Base-by-base conservation (phyloP, 2,329 filamentous ascomycete genomes). In the Paecilomyces sp. region DNA sequence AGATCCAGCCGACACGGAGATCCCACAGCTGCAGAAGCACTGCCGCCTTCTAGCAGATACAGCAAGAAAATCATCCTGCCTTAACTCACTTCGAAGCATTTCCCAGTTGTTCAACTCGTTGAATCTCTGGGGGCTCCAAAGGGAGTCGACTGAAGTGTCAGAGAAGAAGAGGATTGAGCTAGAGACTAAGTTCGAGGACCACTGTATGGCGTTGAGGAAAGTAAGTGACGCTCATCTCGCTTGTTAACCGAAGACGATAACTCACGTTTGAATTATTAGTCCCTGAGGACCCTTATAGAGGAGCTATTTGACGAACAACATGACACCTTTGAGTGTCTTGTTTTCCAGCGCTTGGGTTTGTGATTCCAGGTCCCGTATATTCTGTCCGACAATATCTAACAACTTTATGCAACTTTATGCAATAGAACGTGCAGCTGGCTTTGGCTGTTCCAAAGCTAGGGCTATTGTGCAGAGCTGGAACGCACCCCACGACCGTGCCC, bases 1-100 rank as follows among this genome's bases (percentile, higher is more conserved):
- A 1, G 70, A 74, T 3, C 50, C 74, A 0, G 76, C 83, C 2
- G 80, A 88, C 60, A 88, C 86, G 0, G 85, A 83, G 65, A 78
- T 88, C 2, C 85, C 85, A 1, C 76, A 80, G 52, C 75, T 88
- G 0, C 83, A 84, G 65, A 74, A 74, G 0, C 85, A 89, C 63
- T 86, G 84, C 57, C 81, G 79, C 60, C 80, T 80, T 51, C 72
- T 88, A 2, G 87, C 85, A 0, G 80, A 83, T 58, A 71, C 73
- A 31, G 78, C 78, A 7, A 74, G 82, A 28, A 70, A 75, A 5
- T 74, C 73, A 3, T n/a, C n/a, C 18, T 47, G 41, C 41, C 5
- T 47, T 7, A 75, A 71, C 18, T 81, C 77, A 56, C 76, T 76
- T 8, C 70, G 68, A 8, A 54, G 60, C 25, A 59, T 68, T 56